A percentile compares a stretch with the other conserved stretches of the same genome.
These are phyloP conservation scores for Gaeumannomyces sp. DNA, from an alignment of 2,329 filamentous ascomycete species.

Conservation along the genomic window DNA sequence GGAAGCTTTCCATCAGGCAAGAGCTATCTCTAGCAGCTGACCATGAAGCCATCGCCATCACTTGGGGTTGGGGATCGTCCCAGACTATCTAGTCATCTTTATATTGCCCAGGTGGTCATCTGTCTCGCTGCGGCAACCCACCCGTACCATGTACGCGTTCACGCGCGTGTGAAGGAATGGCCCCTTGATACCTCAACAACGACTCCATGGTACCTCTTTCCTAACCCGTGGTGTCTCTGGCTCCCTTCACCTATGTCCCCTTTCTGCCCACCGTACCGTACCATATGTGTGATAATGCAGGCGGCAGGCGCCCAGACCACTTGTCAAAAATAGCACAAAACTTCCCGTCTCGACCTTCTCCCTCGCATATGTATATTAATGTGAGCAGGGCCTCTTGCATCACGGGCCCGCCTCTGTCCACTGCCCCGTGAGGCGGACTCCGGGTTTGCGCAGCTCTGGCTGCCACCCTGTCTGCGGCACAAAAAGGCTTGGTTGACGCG, in stretches of 20 bases:
- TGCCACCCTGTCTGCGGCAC: neutral
- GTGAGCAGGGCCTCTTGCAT: neutral
- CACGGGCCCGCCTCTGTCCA: neutral
- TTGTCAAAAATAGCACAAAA: neutral
- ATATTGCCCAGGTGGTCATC: neutral
- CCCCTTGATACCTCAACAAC: too few relatives aligned
- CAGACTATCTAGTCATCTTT: neutral
- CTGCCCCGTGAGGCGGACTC: neutral
- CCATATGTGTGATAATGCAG: neutral
- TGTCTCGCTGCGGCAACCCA: neutral
- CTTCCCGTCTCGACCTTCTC: neutral
- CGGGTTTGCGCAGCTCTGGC: neutral
- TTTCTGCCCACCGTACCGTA: neutral
- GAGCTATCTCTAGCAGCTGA: neutral
- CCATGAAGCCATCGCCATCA: neutral
- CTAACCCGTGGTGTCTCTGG: too few relatives aligned
- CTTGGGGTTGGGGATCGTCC: neutral
- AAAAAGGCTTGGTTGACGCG: neutral
- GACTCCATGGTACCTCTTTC: too few relatives aligned
- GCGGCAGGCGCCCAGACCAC: neutral
- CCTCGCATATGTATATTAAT: neutral
- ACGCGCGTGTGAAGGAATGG: neutral
- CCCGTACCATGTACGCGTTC: neutral
- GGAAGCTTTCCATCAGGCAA: too few relatives aligned
- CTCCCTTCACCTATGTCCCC: neutral